Percentiles rank a stretch among this genome's conserved stretches.
These are phyloP conservation scores for Melaleuca alternifolia DNA, from an alignment of 345 rosid species.

Conservation along the genomic window DNA sequence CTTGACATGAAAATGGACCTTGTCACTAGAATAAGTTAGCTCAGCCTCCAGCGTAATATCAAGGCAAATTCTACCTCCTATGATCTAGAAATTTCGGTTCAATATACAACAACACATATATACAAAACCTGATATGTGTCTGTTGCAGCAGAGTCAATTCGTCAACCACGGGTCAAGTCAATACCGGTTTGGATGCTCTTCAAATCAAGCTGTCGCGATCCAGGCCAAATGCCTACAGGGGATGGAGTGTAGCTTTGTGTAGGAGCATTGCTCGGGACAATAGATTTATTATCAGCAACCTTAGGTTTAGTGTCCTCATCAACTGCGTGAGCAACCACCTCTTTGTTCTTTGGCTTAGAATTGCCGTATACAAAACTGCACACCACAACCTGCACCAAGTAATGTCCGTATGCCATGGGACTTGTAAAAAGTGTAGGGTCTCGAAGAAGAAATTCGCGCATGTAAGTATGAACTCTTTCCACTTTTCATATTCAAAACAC, in stretches of 20 bases:
- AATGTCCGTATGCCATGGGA: neutral
- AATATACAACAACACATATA: conserved; percentile 50
- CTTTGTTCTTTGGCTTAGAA: conserved; percentile 50
- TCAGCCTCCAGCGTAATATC: neutral
- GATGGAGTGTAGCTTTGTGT: conserved; percentile 38
- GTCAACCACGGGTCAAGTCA: conserved; percentile 84
- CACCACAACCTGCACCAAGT: conserved; percentile 62
- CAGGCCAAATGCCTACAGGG: conserved; percentile 49
- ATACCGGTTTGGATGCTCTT: conserved; percentile 75
- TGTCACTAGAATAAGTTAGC: neutral
- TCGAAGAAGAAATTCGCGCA: neutral
- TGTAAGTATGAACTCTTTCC: neutral
- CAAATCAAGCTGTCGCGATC: conserved; percentile 49
- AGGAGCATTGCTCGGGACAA: conserved; percentile 18
- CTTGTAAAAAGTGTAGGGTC: neutral
- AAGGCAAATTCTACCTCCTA: neutral
- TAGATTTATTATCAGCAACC: conserved; percentile 15
- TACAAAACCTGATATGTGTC: conserved; percentile 49
- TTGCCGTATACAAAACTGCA: conserved; percentile 82
- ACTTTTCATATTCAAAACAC: neutral
- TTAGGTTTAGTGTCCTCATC: conserved; percentile 25
- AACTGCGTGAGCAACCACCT: conserved; percentile 22
- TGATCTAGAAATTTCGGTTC: neutral
- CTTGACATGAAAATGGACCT: neutral
- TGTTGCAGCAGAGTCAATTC: conserved; percentile 28